A percentile compares a stretch with the other conserved stretches of the same genome.
phyloP scores from a whole-genome alignment of 495 filamentous ascomycete genomes.

The Aeminium ludgeri region DNA sequence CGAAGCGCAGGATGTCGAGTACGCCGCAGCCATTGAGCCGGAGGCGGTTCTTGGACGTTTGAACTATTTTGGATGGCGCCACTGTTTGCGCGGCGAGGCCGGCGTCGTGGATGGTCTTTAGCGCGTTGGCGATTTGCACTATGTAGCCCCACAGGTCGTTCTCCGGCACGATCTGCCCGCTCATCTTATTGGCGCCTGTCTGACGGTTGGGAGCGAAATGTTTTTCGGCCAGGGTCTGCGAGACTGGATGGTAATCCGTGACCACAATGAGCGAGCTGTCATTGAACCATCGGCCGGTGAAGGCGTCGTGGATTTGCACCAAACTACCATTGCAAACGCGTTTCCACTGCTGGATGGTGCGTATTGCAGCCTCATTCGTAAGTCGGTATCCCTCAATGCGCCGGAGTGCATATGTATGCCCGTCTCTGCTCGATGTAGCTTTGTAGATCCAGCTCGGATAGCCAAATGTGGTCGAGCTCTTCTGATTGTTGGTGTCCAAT shows the following conservation, averaged over 20 bases:
- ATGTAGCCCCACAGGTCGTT: slow-evolving; percentile 79
- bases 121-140: slow-evolving; percentile 74
- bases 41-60: slow-evolving; percentile 69
- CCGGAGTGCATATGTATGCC: slow-evolving; percentile 65
- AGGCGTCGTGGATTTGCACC: slow-evolving; percentile 77
- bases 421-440: slow-evolving; percentile 75
- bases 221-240: slow-evolving; percentile 76
- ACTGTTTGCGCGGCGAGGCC: slow-evolving; percentile 72
- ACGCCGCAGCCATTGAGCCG: slow-evolving; percentile 79
- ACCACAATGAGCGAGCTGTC: slow-evolving; percentile 91
- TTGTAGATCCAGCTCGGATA: slow-evolving; percentile 91
- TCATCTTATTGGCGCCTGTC: slow-evolving; percentile 17
- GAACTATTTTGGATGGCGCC: slow-evolving; percentile 66
- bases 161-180: slow-evolving; percentile 43
- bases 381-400: slow-evolving; percentile 72
- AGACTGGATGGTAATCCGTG: slow-evolving; percentile 78
- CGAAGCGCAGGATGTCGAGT: slow-evolving; percentile 69
- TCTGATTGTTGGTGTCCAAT: slow-evolving; percentile 66
- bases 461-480: slow-evolving; percentile 58
- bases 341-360: slow-evolving; percentile 79
- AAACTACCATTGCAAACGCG: slow-evolving; percentile 65
- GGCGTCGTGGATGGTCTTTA: slow-evolving; percentile 67
- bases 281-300: slow-evolving; percentile 81
- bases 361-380: slow-evolving; percentile 76
- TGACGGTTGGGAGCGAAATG: slow-evolving; percentile 34